phyloP scores from a whole-genome alignment of 2,329 filamentous ascomycete genomes.

The Aspergillus versicolor region DNA sequence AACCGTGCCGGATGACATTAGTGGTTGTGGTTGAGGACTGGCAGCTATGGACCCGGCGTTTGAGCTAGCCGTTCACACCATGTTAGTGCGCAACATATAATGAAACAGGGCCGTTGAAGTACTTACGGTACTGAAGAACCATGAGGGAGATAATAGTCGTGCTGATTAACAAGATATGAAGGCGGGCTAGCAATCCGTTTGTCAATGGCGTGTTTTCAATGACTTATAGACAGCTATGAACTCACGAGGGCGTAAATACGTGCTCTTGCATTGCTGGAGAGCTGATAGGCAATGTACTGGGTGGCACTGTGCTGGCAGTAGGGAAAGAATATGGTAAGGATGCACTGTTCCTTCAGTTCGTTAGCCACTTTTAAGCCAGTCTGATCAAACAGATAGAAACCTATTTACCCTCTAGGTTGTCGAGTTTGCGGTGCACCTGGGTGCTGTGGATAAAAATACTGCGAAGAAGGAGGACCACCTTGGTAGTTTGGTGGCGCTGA shows the following conservation, averaged over 20 bases:
- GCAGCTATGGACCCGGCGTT: slow-evolving; percentile 24
- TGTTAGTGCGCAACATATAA: slow-evolving; percentile 14
- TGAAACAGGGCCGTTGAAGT: neutral
- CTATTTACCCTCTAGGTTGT: slow-evolving; percentile 24
- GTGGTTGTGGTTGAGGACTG: slow-evolving; percentile 26
- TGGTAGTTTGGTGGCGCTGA: slow-evolving; percentile 22
- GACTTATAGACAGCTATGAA: neutral
- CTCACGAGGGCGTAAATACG: slow-evolving; percentile 26
- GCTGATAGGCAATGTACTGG: slow-evolving; percentile 19
- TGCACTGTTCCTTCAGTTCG: slow-evolving; percentile 10
- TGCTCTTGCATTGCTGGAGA: slow-evolving; percentile 22
- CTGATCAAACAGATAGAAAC: neutral
- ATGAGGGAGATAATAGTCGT: slow-evolving; percentile 35
- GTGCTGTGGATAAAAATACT: slow-evolving; percentile 19
- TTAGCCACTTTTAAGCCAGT: neutral
- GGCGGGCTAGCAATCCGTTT: slow-evolving; percentile 21
- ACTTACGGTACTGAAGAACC: slow-evolving; percentile 32
- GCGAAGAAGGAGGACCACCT: slow-evolving; percentile 16
- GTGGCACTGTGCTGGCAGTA: slow-evolving; percentile 15
- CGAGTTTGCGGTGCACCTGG: slow-evolving; percentile 14
- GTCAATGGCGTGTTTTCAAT: slow-evolving; percentile 11
- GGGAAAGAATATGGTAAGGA: slow-evolving; percentile 23
- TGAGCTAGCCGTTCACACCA: slow-evolving; percentile 17
- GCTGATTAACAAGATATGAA: slow-evolving; percentile 35
- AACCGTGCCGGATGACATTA: slow-evolving; percentile 24